Evolutionary conservation across 2,329 filamentous ascomycete species (phyloP), one percentile per base, ranked within the genome.

Genomic region (Pseudogymnoascus pannorum): DNA sequence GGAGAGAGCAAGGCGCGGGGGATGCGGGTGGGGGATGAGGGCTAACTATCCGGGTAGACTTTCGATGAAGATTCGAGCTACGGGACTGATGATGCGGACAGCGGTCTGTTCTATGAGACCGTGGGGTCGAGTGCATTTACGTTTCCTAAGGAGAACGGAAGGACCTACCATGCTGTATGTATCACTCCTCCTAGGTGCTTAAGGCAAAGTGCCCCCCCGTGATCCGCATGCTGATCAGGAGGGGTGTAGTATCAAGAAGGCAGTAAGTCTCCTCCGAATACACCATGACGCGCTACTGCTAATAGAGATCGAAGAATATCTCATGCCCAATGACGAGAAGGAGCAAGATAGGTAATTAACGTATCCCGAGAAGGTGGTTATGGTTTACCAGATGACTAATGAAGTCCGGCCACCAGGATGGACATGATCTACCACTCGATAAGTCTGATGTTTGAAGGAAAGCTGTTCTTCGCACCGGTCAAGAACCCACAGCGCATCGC

Each of bases 381-480:
- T n/a, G 14, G 44, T 26, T 26, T 29, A 16, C 44, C 22, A 16
- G 44, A 51, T 51, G 24, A 51, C 44, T 51, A 51, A 51, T 51
- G 44, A 2, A 16, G 22, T 6, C 24, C 44, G 3, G 31, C 44
- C 44, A 54, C 18, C 35, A 58, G 54, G 29, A 58, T 58, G 54
- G 54, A 58, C 16, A 33, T 58, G 31, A 38, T 38, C 7, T 58
- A 58, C 8, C 54, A 58, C 16, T 35, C 31, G 6, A 9, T 58
- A 4, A 36, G 35, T 11, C 6, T 35, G 20, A 58, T 58, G 54
- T 59, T 59, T 16, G 33, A 59, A 4, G 58, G 24, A 33, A 44
- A n/a, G 18, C 33, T 42, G 31, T 76, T 74, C 66, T 71, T 75
- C 59, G 73, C 76, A 5, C 77, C 77, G n/a, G 66, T 79, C 14